Percentiles rank a stretch among this genome's conserved stretches.
These are phyloP conservation scores for Cenchrus americanus DNA, from an alignment of 176 grass and related monocot genomes.

Conservation along the genomic window DNA sequence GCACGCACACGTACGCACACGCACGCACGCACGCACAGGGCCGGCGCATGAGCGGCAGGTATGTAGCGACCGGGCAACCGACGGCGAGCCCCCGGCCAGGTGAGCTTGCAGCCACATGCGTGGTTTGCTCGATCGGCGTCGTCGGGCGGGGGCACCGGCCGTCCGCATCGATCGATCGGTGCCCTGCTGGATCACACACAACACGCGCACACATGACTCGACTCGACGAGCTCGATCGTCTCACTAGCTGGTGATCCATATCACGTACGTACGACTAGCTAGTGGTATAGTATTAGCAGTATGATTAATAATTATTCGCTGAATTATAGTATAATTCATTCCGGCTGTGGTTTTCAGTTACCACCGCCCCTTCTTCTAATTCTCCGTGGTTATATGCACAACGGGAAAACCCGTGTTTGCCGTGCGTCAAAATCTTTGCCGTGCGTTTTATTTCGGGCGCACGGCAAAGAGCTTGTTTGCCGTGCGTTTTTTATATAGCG, in stretches of 20 bases:
- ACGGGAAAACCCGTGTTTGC: too few species aligned
- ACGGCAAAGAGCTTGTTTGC: too few species aligned
- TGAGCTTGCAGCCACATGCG: conserved; percentile 55
- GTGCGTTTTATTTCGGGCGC: too few species aligned
- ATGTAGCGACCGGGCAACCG: conserved; percentile 48
- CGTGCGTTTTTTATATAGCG: too few species aligned
- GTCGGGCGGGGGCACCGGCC: neutral
- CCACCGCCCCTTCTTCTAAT: neutral
- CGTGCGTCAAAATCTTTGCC: too few species aligned
- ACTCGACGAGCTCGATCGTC: neutral
- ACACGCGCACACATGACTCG: neutral
- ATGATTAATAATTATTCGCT: neutral
- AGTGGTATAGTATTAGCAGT: neutral
- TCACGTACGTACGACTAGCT: too few species aligned
- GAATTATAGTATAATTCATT: neutral
- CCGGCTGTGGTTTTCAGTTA: neutral
- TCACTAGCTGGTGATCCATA: neutral
- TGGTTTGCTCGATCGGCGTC: neutral
- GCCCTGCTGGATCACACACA: neutral
- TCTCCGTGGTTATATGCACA: neutral
- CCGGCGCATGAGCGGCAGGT: conserved; percentile 3
- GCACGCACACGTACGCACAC: neutral
- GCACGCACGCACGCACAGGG: neutral
- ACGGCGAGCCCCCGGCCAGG: neutral
- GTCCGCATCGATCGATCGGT: neutral